These are phyloP conservation scores for Pachysolen tannophilus DNA, from an alignment of 805 yeast genomes.

Conservation along the genomic window DNA sequence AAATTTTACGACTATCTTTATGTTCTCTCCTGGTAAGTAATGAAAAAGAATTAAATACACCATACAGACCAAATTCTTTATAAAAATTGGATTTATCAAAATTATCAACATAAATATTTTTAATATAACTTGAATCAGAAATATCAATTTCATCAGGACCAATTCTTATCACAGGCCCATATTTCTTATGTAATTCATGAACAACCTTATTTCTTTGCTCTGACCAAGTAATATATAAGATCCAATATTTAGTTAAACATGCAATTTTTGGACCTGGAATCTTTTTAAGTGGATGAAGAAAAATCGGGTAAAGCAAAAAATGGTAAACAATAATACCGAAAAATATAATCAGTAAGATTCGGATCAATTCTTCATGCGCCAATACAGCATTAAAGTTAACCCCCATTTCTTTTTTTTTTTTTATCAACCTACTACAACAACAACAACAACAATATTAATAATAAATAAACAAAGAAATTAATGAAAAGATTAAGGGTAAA, in stretches of 20 bases:
- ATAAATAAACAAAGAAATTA: too few relatives aligned
- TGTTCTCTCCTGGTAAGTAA: constrained; percentile 42
- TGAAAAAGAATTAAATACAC: constrained; percentile 52
- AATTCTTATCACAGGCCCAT: constrained; percentile 57
- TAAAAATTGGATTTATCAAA: constrained; percentile 52
- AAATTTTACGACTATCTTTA: constrained; percentile 29
- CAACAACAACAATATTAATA: too few relatives aligned
- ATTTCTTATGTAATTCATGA: constrained; percentile 40
- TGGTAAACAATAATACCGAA: too few relatives aligned
- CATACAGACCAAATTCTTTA: constrained; percentile 51
- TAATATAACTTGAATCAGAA: constrained; percentile 38
- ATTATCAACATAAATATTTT: constrained; percentile 49
- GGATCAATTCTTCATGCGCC: too few relatives aligned
- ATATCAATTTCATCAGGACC: constrained; percentile 58
- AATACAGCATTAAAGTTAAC: too few relatives aligned
- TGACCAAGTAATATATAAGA: constrained; percentile 32
- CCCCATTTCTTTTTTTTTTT: too few relatives aligned
- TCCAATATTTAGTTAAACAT: constrained; percentile 34
- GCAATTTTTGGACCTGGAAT: constrained; percentile 55
- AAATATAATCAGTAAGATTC: too few relatives aligned
- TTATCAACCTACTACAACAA: too few relatives aligned
- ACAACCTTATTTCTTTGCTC: constrained; percentile 43
- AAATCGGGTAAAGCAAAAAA: constrained; percentile 36
- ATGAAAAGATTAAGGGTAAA: too few relatives aligned
- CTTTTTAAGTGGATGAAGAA: constrained; percentile 36